phyloP scores from a whole-genome alignment of 306 rosid genomes.

The Styphnolobium japonicum region DNA sequence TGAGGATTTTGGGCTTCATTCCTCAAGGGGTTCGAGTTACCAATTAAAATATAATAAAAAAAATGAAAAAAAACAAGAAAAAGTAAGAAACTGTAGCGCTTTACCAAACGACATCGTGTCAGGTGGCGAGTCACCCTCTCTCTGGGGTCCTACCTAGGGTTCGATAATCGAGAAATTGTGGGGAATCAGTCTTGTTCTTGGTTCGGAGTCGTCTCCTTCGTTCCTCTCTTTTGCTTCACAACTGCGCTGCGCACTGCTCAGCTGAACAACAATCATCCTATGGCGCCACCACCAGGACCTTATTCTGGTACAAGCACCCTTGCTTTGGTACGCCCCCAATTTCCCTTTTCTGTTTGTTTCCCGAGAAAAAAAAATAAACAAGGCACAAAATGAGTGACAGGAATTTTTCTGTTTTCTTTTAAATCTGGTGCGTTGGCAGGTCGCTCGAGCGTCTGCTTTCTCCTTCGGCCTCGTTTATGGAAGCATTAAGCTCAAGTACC shows the following conservation, averaged over 20 bases:
- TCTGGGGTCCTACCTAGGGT: slow-evolving; percentile 32
- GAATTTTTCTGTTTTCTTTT: background rate
- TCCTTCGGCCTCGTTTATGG: slow-evolving; percentile 86
- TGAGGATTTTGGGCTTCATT: background rate
- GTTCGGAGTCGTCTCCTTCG: background rate
- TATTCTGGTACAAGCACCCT: slow-evolving; percentile 93
- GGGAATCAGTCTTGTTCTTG: background rate
- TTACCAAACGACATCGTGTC: background rate
- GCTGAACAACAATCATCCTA: slow-evolving; percentile 21
- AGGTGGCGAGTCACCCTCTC: background rate
- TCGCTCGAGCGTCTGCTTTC: slow-evolving; percentile 89
- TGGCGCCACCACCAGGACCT: slow-evolving; percentile 89
- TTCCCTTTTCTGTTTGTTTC: background rate
- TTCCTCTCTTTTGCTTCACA: background rate
- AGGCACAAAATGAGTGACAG: background rate
- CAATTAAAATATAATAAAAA: background rate
- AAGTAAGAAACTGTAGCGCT: background rate
- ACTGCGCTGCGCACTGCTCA: background rate
- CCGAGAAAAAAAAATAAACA: background rate
- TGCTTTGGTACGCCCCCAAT: slow-evolving; percentile 54
- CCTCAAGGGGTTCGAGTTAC: background rate
- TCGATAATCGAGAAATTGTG: slow-evolving; percentile 27
- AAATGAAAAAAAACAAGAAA: background rate
- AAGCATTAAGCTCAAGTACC: slow-evolving; percentile 73
- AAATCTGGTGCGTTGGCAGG: slow-evolving; percentile 36